Base-by-base conservation (phyloP, 2,329 filamentous ascomycete genomes). In the Periconia digitata region DNA sequence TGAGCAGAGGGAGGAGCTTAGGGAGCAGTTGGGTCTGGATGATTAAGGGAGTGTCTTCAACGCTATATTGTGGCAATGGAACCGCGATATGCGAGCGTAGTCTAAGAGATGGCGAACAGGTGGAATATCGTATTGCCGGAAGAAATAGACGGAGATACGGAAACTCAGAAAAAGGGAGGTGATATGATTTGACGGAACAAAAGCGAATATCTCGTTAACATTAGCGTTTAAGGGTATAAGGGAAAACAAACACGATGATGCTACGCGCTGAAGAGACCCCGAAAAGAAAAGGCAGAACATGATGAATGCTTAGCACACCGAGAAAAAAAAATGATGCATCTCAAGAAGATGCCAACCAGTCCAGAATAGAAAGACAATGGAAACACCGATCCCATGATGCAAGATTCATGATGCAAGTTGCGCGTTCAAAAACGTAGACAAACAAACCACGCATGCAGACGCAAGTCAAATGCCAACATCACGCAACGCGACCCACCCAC, bases 1-100 rank as follows among this genome's bases (percentile, higher is more conserved):
- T 37, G 75, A 77, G 66, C 71, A 59, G 18, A 72, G 63, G 51
- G 74, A 72, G 44, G 78, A 81, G 55, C 55, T 83, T 32, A 80
- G 78, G 75, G 82, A 76, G 62, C 53, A 36, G 8, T 54, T 70
- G 56, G 69, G 68, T 21, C 40, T 72, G 49, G 67, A 71, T 52
- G 69, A 65, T n/a, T 72, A 56, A 50, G 40, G 22, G 6, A 23
- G 37, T 5, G 12, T 10, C 3, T 32, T 15, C 8, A 12, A 4
- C 10, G n/a, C 8, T 32, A n/a, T n/a, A n/a, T n/a, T n/a, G n/a
- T n/a, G n/a, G n/a, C n/a, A n/a, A n/a, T n/a, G n/a, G n/a, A n/a
- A n/a, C n/a, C n/a, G n/a, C n/a, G n/a, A n/a, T n/a, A n/a, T n/a
- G n/a, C n/a, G n/a, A n/a, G n/a, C n/a, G n/a, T n/a, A n/a, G n/a